Conservation (phyloP, 306 rosid species). For the Acmispon strigosus region DNA sequence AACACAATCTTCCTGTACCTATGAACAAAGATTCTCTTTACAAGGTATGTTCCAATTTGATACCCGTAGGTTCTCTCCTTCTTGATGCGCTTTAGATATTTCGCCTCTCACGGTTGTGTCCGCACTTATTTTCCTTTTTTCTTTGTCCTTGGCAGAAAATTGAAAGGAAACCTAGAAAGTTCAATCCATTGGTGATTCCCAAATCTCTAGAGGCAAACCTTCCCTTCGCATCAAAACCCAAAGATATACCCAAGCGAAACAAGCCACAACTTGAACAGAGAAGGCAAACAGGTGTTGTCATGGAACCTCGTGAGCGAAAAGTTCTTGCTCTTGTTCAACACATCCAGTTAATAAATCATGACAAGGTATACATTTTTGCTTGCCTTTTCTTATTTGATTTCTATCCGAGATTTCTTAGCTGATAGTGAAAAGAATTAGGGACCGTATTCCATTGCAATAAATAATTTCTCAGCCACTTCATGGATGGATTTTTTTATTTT, state of each 20-base stretch:
- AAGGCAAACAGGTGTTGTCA: slow-evolving; percentile 72
- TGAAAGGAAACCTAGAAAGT: slow-evolving; percentile 70
- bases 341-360: slow-evolving; percentile 42
- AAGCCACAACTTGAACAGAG: slow-evolving; percentile 45
- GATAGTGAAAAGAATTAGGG: not conserved
- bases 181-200: slow-evolving; percentile 85
- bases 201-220: slow-evolving; percentile 56
- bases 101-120: not conserved
- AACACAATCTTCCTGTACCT: slow-evolving; percentile 58
- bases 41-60: slow-evolving; percentile 45
- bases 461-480: not conserved
- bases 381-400: not conserved
- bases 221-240: slow-evolving; percentile 77
- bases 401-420: not conserved
- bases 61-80: not conserved
- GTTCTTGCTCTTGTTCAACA: slow-evolving; percentile 64
- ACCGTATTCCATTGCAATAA: not conserved
- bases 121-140: not conserved
- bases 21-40: slow-evolving; percentile 85
- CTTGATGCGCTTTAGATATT: not conserved
- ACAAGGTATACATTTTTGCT: slow-evolving; percentile 43
- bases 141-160: slow-evolving; percentile 40
- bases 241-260: slow-evolving; percentile 41
- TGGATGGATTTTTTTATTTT: too few relatives aligned
- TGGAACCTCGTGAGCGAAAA: slow-evolving; percentile 70